phyloP scores from a whole-genome alignment of 2,329 filamentous ascomycete genomes.

The Lecanicillium sp. region DNA sequence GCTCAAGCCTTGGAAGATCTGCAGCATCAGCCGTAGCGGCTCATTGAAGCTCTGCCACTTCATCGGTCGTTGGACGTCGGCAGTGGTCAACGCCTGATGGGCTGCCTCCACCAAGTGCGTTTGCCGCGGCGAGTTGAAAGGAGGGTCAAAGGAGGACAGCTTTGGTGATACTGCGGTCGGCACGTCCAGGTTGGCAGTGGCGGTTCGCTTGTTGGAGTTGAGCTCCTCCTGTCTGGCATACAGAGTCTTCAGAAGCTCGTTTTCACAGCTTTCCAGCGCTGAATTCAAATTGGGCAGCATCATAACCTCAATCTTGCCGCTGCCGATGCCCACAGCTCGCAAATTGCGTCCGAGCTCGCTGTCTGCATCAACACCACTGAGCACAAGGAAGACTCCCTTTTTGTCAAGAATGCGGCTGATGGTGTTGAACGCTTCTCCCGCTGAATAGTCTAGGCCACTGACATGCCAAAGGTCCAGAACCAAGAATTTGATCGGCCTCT shows the following conservation, averaged over 20 bases:
- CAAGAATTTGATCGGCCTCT: slow-evolving; percentile 78
- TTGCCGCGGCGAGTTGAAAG: slow-evolving; percentile 72
- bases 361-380: slow-evolving; percentile 74
- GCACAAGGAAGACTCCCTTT: slow-evolving; percentile 70
- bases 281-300: slow-evolving; percentile 89
- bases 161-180: slow-evolving; percentile 26
- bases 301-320: slow-evolving; percentile 64
- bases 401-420: slow-evolving; percentile 77
- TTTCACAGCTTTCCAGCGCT: slow-evolving; percentile 89
- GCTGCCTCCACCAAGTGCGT: slow-evolving; percentile 74
- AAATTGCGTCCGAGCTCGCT: slow-evolving; percentile 71
- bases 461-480: slow-evolving; percentile 86
- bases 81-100: slow-evolving; percentile 62
- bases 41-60: slow-evolving; percentile 86
- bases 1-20: slow-evolving; percentile 88
- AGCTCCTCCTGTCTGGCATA: slow-evolving; percentile 63
- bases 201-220: slow-evolving; percentile 33
- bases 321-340: slow-evolving; percentile 73
- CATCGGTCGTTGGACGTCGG: slow-evolving; percentile 49
- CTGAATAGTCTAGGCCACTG: slow-evolving; percentile 90
- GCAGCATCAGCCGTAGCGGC: slow-evolving; percentile 82
- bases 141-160: slow-evolving; percentile 27
- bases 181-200: slow-evolving; percentile 40
- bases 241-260: slow-evolving; percentile 77
- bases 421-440: slow-evolving; percentile 88